These are phyloP conservation scores for Alternaria incomplexa DNA, from an alignment of 2,329 filamentous ascomycete species.

Conservation along the genomic window DNA sequence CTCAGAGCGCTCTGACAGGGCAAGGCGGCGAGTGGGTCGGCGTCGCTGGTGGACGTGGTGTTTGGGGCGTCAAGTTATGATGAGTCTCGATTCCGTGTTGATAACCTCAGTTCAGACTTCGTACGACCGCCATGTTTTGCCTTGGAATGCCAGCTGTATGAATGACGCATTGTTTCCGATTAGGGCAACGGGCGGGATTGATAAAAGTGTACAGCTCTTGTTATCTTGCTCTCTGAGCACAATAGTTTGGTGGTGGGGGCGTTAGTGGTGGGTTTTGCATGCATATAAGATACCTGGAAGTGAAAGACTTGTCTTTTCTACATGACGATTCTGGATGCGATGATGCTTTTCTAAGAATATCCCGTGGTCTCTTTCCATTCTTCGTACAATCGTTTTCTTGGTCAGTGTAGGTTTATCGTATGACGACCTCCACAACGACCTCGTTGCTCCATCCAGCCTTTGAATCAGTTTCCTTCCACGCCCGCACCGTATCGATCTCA, in stretches of 20 bases:
- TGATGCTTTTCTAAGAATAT: too few species aligned
- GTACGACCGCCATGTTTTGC: not conserved
- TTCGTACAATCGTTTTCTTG: too few species aligned
- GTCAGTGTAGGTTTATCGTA: slow-evolving; percentile 20
- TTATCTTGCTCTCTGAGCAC: not conserved
- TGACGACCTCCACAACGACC: slow-evolving; percentile 41
- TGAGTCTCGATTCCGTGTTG: not conserved
- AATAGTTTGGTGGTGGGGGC: not conserved
- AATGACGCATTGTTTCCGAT: not conserved
- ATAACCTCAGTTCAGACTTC: not conserved
- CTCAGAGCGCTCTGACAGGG: slow-evolving; percentile 68
- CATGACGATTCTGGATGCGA: not conserved
- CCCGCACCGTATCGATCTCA: slow-evolving; percentile 75
- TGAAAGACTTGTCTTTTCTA: not conserved
- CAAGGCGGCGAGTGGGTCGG: slow-evolving; percentile 85
- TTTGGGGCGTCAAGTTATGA: slow-evolving; percentile 74
- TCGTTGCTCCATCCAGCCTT: slow-evolving; percentile 76
- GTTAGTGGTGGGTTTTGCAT: not conserved
- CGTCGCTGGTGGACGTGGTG: slow-evolving; percentile 77
- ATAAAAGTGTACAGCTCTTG: not conserved
- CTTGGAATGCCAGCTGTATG: not conserved
- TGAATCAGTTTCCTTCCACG: slow-evolving; percentile 78
- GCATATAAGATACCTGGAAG: slow-evolving; percentile 4
- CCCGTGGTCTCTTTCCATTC: too few species aligned
- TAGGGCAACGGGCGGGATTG: not conserved